Evolutionary conservation across 2,329 filamentous ascomycete genomes (phyloP).

Genomic region (Pseudogymnoascus sp.): DNA sequence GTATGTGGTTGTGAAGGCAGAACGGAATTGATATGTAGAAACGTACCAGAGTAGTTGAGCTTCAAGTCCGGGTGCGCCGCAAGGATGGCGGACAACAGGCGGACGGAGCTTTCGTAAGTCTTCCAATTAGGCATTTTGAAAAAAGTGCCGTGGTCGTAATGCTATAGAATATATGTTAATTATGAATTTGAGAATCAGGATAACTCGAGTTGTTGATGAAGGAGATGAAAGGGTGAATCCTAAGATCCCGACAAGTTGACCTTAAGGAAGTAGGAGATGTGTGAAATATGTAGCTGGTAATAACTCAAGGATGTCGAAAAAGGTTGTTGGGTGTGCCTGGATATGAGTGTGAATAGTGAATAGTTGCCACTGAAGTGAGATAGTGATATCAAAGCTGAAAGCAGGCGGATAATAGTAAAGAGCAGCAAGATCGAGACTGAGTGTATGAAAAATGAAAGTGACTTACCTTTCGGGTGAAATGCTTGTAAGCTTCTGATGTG

Average conservation of each 20-base stretch:
- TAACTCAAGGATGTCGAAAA: neutral
- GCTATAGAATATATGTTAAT: neutral
- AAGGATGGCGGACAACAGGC: slow-evolving; percentile 52
- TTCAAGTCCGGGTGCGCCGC: slow-evolving; percentile 46
- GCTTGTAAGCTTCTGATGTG: neutral
- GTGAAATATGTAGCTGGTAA: neutral
- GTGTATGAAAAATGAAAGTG: neutral
- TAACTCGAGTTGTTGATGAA: neutral
- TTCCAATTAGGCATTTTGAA: slow-evolving; percentile 48
- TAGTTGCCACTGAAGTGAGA: neutral
- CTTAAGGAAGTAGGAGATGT: neutral
- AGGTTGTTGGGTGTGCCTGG: neutral
- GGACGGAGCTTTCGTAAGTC: slow-evolving; percentile 49
- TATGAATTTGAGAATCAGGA: neutral
- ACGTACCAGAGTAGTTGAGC: slow-evolving; percentile 54
- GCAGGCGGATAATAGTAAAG: neutral
- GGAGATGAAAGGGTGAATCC: neutral
- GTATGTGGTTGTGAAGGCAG: slow-evolving; percentile 12
- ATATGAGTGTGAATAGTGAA: neutral
- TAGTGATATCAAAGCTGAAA: neutral
- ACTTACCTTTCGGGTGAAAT: neutral
- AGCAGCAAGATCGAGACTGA: neutral
- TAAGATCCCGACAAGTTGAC: neutral
- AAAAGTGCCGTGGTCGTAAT: neutral
- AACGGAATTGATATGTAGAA: slow-evolving; percentile 9